Evolutionary conservation across 257 asterid genomes (phyloP).

Genomic region (Solanum medicagineum): DNA sequence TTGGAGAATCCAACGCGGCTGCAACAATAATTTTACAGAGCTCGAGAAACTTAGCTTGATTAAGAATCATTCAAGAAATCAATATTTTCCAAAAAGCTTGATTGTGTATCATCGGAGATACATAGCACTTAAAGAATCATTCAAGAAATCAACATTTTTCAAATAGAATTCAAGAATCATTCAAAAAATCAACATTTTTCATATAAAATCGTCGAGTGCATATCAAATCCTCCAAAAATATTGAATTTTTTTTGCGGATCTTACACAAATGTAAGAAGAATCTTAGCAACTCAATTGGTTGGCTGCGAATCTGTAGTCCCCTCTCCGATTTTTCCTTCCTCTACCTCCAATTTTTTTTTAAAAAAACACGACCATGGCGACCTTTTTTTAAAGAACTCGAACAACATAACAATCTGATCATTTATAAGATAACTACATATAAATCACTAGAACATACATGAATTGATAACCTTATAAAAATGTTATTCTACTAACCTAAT

Average conservation of each 20-base stretch:
- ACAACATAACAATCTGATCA: background rate
- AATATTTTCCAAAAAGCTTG: too few relatives aligned
- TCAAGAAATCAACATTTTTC: background rate
- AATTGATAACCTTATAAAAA: background rate
- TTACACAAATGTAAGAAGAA: too few relatives aligned
- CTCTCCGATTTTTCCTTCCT: too few relatives aligned
- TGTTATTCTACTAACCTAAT: background rate
- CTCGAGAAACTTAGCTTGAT: background rate
- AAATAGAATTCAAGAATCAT: background rate
- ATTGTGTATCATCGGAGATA: background rate
- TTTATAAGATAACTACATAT: background rate
- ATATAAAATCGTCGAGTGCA: background rate
- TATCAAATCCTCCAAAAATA: background rate
- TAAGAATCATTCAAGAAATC: too few relatives aligned
- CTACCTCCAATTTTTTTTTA: too few relatives aligned
- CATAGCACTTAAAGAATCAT: background rate
- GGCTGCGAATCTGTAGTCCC: too few relatives aligned
- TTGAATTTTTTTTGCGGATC: background rate
- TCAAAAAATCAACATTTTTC: background rate
- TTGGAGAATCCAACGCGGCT: too few relatives aligned
- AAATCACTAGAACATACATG: too few relatives aligned
- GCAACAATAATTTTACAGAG: background rate
- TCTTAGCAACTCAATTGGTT: too few relatives aligned
- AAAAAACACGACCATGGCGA: rapidly evolving
- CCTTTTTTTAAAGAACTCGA: background rate